Evolutionary conservation across 441 rosid species (phyloP), one percentile per base, ranked within the genome.

Genomic region (Euphorbia schlechtendalii): DNA sequence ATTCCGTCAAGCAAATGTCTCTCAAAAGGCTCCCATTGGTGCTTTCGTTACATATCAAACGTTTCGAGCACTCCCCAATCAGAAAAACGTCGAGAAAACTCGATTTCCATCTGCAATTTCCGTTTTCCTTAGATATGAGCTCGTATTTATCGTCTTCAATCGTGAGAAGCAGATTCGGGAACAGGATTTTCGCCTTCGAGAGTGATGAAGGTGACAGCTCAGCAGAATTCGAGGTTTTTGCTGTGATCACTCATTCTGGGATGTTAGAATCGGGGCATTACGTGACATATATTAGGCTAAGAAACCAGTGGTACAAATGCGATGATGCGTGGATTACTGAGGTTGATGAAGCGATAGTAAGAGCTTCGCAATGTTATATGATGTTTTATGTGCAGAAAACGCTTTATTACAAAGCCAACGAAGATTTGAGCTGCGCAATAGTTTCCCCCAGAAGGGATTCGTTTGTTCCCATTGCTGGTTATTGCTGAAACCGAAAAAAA

Each of bases 291-390:
- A 74, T 91, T 65, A 83, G 89, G 65, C 69, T 88, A 27, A 74
- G 81, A 70, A 81, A 83, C 61, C 77, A 81, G 67, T 91, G 97
- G 97, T 91, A 91, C 79, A 85, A 64, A 77, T 91, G 96, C 38
- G 97, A 91, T 46, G 97, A 91, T 60, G 87, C 96, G 3, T 91
- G 97, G 97, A 76, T 88, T 73, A 84, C 72, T 12, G 94, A 86
- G 78, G 97, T 91, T 46, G 96, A 91, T 72, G 97, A 91, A 69
- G 82, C 75, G 25, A 65, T 78, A 25, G 97, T 91, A 59, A 84
- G 94, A 80, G 86, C 86, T 61, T 87, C 94, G 18, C 89, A 91
- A 62, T 85, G 96, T 45, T 91, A 91, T 55, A 88, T 91, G 97
- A 66, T 80, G 65, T 89, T 92, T 73, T 89, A 92, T 63, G 96